Percentiles rank a stretch among this genome's conserved stretches.
Evolutionary conservation across 768 basidiomycete species (phyloP).

Genomic region (Amanita exitialis): DNA sequence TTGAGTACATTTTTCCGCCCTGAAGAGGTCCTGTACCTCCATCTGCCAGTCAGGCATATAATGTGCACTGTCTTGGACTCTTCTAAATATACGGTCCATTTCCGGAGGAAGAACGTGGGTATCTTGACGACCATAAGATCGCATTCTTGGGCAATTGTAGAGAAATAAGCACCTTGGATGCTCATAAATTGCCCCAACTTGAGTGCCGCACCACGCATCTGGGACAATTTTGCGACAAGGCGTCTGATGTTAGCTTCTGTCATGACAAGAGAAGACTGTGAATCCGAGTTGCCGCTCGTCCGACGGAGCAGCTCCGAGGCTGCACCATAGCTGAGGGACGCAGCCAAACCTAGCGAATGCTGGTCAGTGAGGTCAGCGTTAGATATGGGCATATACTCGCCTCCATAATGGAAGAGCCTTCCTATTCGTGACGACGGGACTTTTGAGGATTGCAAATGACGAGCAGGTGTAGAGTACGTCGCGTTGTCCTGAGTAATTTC

Average conservation of each 20-base stretch:
- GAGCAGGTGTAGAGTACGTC: constrained; percentile 14
- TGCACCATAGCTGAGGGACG: constrained; percentile 81
- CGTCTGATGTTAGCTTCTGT: constrained; percentile 86
- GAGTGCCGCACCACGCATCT: constrained; percentile 94
- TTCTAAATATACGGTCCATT: constrained; percentile 77
- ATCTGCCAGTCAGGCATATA: constrained; percentile 99
- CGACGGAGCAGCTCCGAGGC: constrained; percentile 80
- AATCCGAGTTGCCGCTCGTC: constrained; percentile 26
- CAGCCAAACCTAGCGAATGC: constrained; percentile 65
- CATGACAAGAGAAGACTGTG: constrained; percentile 58
- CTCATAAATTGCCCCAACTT: constrained; percentile 97
- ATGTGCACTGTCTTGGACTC: constrained; percentile 91
- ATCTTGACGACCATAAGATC: constrained; percentile 40
- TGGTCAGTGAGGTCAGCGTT: background rate
- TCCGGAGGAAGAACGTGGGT: constrained; percentile 83
- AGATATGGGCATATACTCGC: constrained; percentile 24
- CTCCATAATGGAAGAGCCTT: constrained; percentile 89
- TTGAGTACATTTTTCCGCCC: background rate
- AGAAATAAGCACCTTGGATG: constrained; percentile 59
- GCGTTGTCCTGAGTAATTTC: background rate
- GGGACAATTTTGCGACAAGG: constrained; percentile 84
- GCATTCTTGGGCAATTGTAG: background rate
- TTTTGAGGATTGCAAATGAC: constrained; percentile 66
- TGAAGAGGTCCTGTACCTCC: constrained; percentile 45
- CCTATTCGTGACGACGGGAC: constrained; percentile 89